phyloP scores from a whole-genome alignment of 2,329 filamentous ascomycete species.

The Colletotrichum chlorophyti region DNA sequence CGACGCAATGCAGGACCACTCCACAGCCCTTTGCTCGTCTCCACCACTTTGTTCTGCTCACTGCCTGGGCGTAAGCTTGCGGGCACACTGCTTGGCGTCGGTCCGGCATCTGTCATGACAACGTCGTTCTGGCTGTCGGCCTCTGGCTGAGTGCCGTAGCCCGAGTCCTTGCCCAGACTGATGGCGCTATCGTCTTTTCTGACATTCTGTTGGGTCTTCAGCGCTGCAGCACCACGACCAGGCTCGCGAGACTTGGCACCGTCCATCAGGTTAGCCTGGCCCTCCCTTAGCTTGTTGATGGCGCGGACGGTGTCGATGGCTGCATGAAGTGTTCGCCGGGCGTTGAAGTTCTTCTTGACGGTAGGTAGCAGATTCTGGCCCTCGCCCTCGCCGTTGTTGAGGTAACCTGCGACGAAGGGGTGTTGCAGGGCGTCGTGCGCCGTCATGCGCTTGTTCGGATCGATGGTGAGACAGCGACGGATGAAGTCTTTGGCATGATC shows the following conservation, averaged over 20 bases:
- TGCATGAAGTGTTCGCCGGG: constrained; percentile 70
- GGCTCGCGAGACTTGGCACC: constrained; percentile 62
- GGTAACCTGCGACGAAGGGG: constrained; percentile 66
- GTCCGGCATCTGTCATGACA: constrained; percentile 53
- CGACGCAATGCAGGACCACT: constrained; percentile 33
- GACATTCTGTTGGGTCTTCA: constrained; percentile 34
- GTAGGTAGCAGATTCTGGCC: constrained; percentile 71
- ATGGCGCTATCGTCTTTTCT: constrained; percentile 55
- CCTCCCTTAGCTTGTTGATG: constrained; percentile 74
- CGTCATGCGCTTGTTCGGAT: constrained; percentile 86
- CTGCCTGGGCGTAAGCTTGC: constrained; percentile 61
- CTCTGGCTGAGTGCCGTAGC: constrained; percentile 52
- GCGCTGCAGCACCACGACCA: constrained; percentile 39
- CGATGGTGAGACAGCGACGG: constrained; percentile 87
- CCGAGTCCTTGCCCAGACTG: constrained; percentile 53
- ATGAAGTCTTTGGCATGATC: constrained; percentile 90
- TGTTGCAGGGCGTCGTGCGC: constrained; percentile 79
- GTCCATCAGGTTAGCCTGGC: constrained; percentile 67
- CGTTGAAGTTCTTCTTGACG: constrained; percentile 79
- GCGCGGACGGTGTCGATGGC: constrained; percentile 75
- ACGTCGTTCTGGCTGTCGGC: constrained; percentile 47
- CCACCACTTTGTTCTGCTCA: constrained; percentile 62
- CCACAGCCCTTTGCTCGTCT: constrained; percentile 71
- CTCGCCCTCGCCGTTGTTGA: constrained; percentile 50
- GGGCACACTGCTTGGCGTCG: constrained; percentile 46